These are phyloP conservation scores for Solanum lignicaule DNA, from an alignment of 257 asterid species.

Conservation along the genomic window DNA sequence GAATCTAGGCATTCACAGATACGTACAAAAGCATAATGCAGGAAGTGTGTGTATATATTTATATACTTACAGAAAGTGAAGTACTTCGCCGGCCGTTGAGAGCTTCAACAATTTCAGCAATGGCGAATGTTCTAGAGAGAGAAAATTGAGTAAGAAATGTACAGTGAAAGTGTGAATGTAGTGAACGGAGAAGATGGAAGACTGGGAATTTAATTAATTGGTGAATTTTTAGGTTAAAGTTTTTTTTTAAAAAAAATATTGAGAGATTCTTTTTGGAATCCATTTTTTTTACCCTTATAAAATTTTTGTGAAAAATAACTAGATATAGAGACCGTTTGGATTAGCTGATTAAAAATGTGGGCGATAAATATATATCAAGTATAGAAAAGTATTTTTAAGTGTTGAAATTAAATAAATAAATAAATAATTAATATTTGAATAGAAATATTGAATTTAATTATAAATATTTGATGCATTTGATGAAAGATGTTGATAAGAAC, in stretches of 20 bases:
- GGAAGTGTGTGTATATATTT: background rate
- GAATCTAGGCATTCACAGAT: background rate
- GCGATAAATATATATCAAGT: background rate
- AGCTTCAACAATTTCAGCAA: conserved; percentile 22
- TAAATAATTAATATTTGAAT: background rate
- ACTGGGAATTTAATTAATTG: background rate
- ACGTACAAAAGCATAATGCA: background rate
- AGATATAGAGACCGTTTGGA: background rate
- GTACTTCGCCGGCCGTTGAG: conserved; percentile 35
- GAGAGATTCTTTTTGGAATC: background rate
- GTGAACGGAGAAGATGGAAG: background rate
- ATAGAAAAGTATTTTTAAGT: background rate
- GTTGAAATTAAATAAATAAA: background rate
- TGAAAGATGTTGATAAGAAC: background rate
- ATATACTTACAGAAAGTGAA: conserved; percentile 1
- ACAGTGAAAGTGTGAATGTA: background rate
- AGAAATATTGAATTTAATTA: background rate
- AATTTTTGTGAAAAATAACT: background rate
- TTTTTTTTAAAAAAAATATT: background rate
- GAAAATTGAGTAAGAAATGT: conserved; percentile 9
- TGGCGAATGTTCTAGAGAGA: conserved; percentile 6
- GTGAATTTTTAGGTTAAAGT: background rate
- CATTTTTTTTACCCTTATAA: conserved; percentile 13
- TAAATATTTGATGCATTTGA: background rate
- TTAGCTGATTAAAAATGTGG: background rate